These are phyloP conservation scores for Annulohypoxylon truncatum DNA, from an alignment of 2,329 filamentous ascomycete species.

Conservation along the genomic window DNA sequence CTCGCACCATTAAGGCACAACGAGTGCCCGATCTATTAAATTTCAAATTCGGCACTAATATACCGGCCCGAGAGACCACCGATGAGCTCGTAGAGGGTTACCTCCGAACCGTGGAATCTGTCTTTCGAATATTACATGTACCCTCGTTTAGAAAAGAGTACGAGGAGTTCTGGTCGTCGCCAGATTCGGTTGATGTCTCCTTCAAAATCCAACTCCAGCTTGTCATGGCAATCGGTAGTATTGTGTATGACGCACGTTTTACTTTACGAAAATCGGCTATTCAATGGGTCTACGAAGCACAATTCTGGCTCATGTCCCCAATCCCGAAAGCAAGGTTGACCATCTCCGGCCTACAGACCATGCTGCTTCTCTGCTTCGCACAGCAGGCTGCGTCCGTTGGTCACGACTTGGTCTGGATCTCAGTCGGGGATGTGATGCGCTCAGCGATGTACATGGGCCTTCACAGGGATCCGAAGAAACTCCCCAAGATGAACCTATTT, in stretches of 20 bases:
- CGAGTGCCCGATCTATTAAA: conserved; percentile 53
- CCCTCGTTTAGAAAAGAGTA: conserved; percentile 69
- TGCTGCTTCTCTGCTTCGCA: conserved; percentile 63
- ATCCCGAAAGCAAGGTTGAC: conserved; percentile 62
- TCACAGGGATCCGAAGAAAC: conserved; percentile 65
- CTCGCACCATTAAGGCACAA: conserved; percentile 56
- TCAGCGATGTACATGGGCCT: conserved; percentile 69
- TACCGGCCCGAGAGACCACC: conserved; percentile 56
- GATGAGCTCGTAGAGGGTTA: conserved; percentile 65
- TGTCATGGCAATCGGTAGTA: conserved; percentile 63
- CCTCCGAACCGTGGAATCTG: conserved; percentile 66
- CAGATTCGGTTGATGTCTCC: conserved; percentile 52
- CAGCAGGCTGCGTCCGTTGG: conserved; percentile 60
- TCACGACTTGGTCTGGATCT: conserved; percentile 65
- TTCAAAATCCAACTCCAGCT: conserved; percentile 67
- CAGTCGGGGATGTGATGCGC: conserved; percentile 62
- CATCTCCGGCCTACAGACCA: conserved; percentile 62
- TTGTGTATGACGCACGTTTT: conserved; percentile 59
- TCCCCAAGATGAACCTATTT: conserved; percentile 60
- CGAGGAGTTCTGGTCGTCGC: conserved; percentile 60
- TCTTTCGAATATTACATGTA: conserved; percentile 67
- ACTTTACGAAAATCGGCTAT: conserved; percentile 57
- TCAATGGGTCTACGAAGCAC: conserved; percentile 65
- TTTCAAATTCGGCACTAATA: conserved; percentile 54
- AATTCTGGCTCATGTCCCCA: conserved; percentile 61